Base-by-base conservation (phyloP, 345 rosid genomes). In the Dovyalis caffra region DNA sequence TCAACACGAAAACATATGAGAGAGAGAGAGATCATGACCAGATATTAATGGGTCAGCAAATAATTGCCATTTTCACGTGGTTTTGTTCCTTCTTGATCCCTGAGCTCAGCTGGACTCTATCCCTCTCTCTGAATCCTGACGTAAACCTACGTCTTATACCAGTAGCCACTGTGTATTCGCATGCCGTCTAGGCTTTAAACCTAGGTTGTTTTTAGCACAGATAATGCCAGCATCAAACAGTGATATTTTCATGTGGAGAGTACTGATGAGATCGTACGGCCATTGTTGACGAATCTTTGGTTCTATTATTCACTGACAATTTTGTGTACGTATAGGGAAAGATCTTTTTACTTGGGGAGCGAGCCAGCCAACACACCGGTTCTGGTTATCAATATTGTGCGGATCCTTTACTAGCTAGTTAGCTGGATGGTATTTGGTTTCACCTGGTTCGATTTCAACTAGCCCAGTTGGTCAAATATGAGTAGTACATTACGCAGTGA, bases 61-160 rank as follows among this genome's bases (percentile, higher is more conserved):
- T 35, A 34, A 70, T 57, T 70, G 65, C 0, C 2, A 70, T 5
- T 40, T 73, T 73, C 76, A 64, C 69, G 47, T 73, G 76, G 15
- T 73, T 47, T 32, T 64, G 69, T n/a, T 64, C 62, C 69, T n/a
- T 40, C 37, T 11, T 45, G 65, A 37, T 11, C 3, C 47, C 65
- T 6, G 74, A 57, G 65, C 74, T 35, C 10, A 2, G 0, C 25
- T 64, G 26, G 14, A 2, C 26, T n/a, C 60, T n/a, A 3, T 0
- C n/a, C 2, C 26, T 11, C 47, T n/a, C 14, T 8, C 28, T n/a
- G 23, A n/a, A 0, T 14, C 5, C 0, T 53, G 60, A 8, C 11
- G 2, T 53, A 0, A n/a, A 3, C 28, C 5, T 8, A 8, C 26
- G 14, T 8, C 26, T 11, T n/a, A 7, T 18, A 2, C 66, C 0